Evolutionary conservation across 129 eudicot genomes (phyloP).

Genomic region (Lactuca saligna): DNA sequence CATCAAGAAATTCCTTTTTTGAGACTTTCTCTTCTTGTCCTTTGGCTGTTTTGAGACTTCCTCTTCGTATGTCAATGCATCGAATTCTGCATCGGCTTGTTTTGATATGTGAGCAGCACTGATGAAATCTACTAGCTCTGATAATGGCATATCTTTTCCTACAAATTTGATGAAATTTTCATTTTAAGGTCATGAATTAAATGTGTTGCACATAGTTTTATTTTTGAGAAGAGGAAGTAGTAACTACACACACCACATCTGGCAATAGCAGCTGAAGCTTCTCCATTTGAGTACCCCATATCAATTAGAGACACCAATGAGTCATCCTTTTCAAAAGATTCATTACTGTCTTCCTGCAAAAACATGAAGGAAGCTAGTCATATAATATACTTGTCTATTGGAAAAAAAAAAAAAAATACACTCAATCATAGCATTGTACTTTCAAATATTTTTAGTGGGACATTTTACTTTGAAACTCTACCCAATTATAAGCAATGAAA

Average conservation of each 20-base stretch:
- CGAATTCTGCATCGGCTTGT: conserved; percentile 20
- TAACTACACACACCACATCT: conserved; percentile 35
- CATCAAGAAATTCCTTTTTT: conserved; percentile 1
- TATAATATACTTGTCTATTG: background rate
- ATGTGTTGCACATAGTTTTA: too few relatives aligned
- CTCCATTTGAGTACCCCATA: conserved; percentile 43
- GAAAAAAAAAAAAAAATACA: too few relatives aligned
- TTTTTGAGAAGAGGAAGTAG: background rate
- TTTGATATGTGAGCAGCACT: conserved; percentile 41
- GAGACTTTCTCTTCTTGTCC: conserved; percentile 22
- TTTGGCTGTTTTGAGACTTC: background rate
- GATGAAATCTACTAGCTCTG: conserved; percentile 41
- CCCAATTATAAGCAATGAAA: too few relatives aligned
- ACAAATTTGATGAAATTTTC: conserved; percentile 7
- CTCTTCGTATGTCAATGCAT: background rate
- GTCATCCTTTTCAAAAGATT: conserved; percentile 20
- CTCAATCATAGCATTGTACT: too few relatives aligned
- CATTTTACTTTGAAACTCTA: too few relatives aligned
- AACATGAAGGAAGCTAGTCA: background rate
- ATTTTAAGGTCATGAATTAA: background rate
- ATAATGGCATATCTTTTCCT: conserved; percentile 32
- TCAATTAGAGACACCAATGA: conserved; percentile 27
- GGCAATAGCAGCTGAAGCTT: conserved; percentile 35
- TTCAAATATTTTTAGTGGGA: too few relatives aligned
- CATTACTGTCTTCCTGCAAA: conserved; percentile 32